These are phyloP conservation scores for Fomitopsis serialis DNA, from an alignment of 768 basidiomycete genomes.

Conservation along the genomic window DNA sequence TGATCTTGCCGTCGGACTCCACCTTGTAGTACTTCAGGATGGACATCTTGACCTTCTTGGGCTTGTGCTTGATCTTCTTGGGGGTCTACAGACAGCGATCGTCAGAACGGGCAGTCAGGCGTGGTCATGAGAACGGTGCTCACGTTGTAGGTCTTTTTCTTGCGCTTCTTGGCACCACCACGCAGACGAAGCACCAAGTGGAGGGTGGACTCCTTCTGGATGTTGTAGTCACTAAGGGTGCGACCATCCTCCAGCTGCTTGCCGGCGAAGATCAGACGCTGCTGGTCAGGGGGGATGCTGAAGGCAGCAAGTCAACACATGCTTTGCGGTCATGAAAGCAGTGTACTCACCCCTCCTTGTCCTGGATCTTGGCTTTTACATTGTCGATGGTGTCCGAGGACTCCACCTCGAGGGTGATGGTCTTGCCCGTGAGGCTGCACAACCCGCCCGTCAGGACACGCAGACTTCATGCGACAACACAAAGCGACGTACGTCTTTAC, in stretches of 20 bases:
- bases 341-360: constrained; percentile 82
- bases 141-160: constrained; percentile 99
- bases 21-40: constrained; percentile 99
- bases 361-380: constrained; percentile 96
- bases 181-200: constrained; percentile 96
- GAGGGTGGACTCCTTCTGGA: constrained; percentile 99
- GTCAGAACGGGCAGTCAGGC: background rate
- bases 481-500: constrained; percentile 77
- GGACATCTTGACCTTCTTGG: constrained; percentile 99
- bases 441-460: constrained; percentile 7
- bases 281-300: constrained; percentile 90
- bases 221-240: constrained; percentile 93
- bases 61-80: constrained; percentile 99
- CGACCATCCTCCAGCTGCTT: constrained; percentile 99
- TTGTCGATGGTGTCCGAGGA: constrained; percentile 97
- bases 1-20: constrained; percentile 99
- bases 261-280: constrained; percentile 97
- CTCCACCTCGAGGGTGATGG: constrained; percentile 97
- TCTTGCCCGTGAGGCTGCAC: constrained; percentile 93
- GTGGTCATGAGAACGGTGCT: constrained; percentile 15
- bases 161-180: constrained; percentile 99
- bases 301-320: constrained; percentile 5
- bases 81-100: constrained; percentile 55
- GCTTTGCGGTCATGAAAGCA: background rate
- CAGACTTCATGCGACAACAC: constrained; percentile 1